phyloP scores from a whole-genome alignment of 2,329 filamentous ascomycete species.

The Ophiosphaerella korrae region DNA sequence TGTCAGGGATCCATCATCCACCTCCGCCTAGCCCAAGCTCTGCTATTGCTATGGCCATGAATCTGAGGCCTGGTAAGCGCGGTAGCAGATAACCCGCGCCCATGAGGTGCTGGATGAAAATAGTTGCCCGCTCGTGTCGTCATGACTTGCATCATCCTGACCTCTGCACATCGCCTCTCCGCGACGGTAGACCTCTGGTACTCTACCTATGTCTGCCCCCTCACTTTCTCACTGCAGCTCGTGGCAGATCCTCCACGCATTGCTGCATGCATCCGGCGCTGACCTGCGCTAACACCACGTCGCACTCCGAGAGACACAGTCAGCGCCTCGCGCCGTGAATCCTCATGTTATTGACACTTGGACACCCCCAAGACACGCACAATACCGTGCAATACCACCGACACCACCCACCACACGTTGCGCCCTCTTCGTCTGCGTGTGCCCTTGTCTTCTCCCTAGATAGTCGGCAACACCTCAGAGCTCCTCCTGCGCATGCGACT shows the following conservation, averaged over 20 bases:
- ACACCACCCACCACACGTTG: constrained; percentile 8
- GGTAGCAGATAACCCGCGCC: too few species aligned
- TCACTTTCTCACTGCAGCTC: too few species aligned
- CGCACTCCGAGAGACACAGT: constrained; percentile 27
- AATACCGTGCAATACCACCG: not conserved
- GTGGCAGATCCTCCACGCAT: not conserved
- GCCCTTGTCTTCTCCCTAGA: not conserved
- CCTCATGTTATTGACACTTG: not conserved
- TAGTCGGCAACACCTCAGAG: too few species aligned
- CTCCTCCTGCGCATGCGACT: not conserved
- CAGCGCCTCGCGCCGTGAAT: constrained; percentile 9
- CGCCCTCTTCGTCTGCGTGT: constrained; percentile 1
- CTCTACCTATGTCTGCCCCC: too few species aligned
- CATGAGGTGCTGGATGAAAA: too few species aligned
- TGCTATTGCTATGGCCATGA: too few species aligned
- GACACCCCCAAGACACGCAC: constrained; percentile 7
- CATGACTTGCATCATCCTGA: too few species aligned
- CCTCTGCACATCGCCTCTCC: not conserved
- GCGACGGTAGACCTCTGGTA: too few species aligned
- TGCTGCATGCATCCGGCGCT: not conserved
- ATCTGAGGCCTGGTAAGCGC: too few species aligned
- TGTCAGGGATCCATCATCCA: constrained; percentile 1
- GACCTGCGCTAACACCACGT: not conserved
- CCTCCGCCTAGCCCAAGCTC: not conserved
- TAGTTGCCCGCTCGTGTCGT: too few species aligned